These are phyloP conservation scores for Claviceps monticola DNA, from an alignment of 2,329 filamentous ascomycete species.

Conservation along the genomic window DNA sequence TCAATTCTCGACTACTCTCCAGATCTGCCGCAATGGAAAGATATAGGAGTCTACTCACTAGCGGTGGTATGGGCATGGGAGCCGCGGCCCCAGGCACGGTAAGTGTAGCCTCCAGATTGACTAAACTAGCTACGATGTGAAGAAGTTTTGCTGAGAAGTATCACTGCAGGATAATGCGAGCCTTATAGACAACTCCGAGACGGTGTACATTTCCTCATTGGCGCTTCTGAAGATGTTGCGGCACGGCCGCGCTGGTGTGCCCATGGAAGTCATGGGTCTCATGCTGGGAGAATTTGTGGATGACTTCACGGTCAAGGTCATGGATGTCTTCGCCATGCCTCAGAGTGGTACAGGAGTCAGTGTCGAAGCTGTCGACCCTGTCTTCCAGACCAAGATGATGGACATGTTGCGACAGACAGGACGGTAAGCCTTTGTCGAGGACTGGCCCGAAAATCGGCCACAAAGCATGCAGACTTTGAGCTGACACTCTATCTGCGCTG, in stretches of 20 bases:
- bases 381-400: conserved; percentile 99
- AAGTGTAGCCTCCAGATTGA: conserved; percentile 13
- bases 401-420: conserved; percentile 98
- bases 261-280: conserved; percentile 99
- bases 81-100: conserved; percentile 28
- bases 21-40: conserved; percentile 57
- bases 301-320: conserved; percentile 95
- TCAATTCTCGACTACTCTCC: neutral
- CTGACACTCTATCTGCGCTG: neutral
- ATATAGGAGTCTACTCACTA: conserved; percentile 76
- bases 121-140: neutral
- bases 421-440: conserved; percentile 42
- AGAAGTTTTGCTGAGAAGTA: neutral
- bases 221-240: conserved; percentile 97
- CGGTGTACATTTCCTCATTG: conserved; percentile 96
- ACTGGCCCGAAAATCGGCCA: neutral
- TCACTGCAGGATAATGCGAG: conserved; percentile 65
- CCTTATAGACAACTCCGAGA: conserved; percentile 97
- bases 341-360: conserved; percentile 96
- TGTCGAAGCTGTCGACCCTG: conserved; percentile 94
- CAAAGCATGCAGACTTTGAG: neutral
- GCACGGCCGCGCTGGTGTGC: conserved; percentile 91
- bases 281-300: conserved; percentile 99
- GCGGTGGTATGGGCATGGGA: conserved; percentile 53
- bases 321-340: conserved; percentile 98